These are phyloP conservation scores for Mikania micrantha DNA, from an alignment of 129 eudicot species.

Conservation along the genomic window DNA sequence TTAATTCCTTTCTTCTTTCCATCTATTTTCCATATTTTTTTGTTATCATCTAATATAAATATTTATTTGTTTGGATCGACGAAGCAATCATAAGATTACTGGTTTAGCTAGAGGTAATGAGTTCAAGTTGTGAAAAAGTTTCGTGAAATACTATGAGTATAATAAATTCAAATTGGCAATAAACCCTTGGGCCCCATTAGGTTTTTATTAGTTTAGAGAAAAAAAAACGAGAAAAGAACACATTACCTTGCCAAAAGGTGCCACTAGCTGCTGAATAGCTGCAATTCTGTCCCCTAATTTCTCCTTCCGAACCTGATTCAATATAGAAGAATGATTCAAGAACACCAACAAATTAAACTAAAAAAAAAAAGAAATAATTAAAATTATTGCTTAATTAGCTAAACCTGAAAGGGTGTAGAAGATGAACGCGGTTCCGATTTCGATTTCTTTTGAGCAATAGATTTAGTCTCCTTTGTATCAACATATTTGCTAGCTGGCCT, in stretches of 20 bases:
- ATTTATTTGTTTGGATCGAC: too few species aligned
- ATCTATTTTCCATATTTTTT: too few species aligned
- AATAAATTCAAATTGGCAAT: too few species aligned
- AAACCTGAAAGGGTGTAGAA: constrained; percentile 79
- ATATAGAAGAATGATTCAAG: neutral
- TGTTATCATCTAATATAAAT: too few species aligned
- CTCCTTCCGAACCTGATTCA: constrained; percentile 76
- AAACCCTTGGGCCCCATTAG: too few species aligned
- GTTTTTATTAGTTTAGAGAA: neutral
- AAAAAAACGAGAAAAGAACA: neutral
- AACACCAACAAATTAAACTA: neutral
- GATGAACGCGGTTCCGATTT: constrained; percentile 65
- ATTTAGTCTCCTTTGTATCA: constrained; percentile 39
- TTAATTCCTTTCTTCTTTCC: too few species aligned
- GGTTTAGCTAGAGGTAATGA: too few species aligned
- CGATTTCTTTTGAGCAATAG: constrained; percentile 41
- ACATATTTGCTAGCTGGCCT: constrained; percentile 46
- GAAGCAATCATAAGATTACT: too few species aligned
- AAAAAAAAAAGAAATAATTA: neutral
- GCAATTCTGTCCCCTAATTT: constrained; percentile 94
- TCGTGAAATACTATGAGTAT: too few species aligned
- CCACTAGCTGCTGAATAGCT: constrained; percentile 90
- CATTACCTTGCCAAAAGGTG: constrained; percentile 91
- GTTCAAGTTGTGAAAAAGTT: too few species aligned
- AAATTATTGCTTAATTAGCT: neutral